Base-by-base conservation (phyloP, 1,284 basidiomycete species). In the Cryptococcus wingfieldii region DNA sequence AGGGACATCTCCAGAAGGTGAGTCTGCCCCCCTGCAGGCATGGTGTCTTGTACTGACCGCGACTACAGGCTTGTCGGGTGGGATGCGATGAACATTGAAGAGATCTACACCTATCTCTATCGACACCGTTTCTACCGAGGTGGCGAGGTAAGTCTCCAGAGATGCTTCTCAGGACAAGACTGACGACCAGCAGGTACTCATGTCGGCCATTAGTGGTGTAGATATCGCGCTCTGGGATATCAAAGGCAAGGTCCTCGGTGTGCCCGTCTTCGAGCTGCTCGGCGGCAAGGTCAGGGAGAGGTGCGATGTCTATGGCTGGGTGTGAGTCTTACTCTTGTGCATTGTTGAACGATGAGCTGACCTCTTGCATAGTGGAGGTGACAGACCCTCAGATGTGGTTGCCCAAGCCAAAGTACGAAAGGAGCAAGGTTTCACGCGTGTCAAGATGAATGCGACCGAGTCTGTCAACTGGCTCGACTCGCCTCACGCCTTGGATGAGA, bases 221-320 rank as follows among this genome's bases (percentile, higher is more conserved):
- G 60, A 62, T 42, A 64, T 63, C 27, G 61, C 59, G 38, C 63
- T 63, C 25, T 63, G 66, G 87, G 87, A 89, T 67, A 86, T 89
- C 77, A 88, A 89, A 68, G 87, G 87, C 31, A 88, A 88, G 75
- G 84, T 83, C 31, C 80, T 88, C 9, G 85, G 85, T 27, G 86
- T 89, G 1, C 87, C 87, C 0, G 76, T 89, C 7, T 88, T 84
- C 83, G 83, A 86, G 71, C 78, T 90, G 2, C 80, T 89, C 2
- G 87, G 87, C 9, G 88, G 86, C 12, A 86, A 85, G 67, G 84
- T 89, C 47, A 66, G 74, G 48, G 74, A 75, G 53, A 52, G 64
- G 41, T 68, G 64, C 51, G 67, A 72, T 48, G 76, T 78, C 27
- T 77, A 78, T 60, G 77, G 77, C 37, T 77, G 75, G 75, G 60